Conservation (phyloP, 192 early-diverging fungal species). For the Coemansia sp. region DNA sequence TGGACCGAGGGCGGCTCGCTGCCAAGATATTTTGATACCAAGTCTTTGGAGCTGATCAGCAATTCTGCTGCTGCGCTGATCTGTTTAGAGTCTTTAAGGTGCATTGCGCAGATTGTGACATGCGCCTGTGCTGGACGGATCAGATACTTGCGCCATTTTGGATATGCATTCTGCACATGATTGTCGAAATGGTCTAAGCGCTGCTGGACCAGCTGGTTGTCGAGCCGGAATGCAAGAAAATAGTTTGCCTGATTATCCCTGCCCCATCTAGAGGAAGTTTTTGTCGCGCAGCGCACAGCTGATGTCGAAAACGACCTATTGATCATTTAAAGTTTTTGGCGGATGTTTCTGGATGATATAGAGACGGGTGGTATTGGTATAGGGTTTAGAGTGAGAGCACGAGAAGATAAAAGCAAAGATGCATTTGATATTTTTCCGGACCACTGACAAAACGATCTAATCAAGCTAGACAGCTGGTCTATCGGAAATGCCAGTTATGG, state of each 20-base stretch:
- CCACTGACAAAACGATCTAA: no score
- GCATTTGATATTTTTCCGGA: no score
- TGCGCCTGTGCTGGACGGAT: conserved; percentile 10
- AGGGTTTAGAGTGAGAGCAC: no score
- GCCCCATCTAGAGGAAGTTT: background rate
- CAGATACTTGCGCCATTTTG: conserved; percentile 16
- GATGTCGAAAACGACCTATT: background rate
- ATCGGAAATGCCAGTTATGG: background rate
- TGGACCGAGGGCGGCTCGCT: background rate
- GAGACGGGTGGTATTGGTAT: no score
- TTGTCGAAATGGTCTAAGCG: conserved; percentile 3
- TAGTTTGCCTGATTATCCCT: conserved; percentile 18
- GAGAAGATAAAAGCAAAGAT: no score
- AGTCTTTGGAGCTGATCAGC: background rate
- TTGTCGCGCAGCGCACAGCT: background rate
- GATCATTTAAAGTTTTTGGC: background rate
- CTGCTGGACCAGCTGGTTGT: background rate
- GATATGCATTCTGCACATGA: background rate
- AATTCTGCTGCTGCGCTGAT: conserved; percentile 3
- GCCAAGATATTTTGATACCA: background rate
- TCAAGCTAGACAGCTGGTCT: no score
- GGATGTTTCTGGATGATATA: no score
- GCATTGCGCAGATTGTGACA: conserved; percentile 4
- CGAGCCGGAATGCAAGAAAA: conserved; percentile 11
- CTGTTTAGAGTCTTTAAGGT: background rate